Percentiles rank a stretch among this genome's conserved stretches.
Conservation (phyloP, 352 stramenopile species). For the Globisporangium middletonii region DNA sequence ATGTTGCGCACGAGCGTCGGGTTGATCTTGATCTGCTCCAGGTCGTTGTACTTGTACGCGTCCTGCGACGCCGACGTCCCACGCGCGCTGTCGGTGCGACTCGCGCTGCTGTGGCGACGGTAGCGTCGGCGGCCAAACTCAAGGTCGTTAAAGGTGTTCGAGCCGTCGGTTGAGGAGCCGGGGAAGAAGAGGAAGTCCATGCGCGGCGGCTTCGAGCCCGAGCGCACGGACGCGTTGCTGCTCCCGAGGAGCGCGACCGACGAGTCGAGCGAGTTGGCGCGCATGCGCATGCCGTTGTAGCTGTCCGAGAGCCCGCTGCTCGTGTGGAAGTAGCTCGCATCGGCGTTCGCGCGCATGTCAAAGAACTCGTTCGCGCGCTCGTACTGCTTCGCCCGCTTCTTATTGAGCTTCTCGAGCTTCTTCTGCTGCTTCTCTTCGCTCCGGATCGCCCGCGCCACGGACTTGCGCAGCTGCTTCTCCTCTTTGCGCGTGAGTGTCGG, state of each 20-base stretch:
- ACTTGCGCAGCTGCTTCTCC: slow-evolving; percentile 29
- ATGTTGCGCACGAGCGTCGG: slow-evolving; percentile 41
- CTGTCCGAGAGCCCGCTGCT: slow-evolving; percentile 8
- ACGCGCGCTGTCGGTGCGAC: background rate
- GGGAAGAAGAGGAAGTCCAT: slow-evolving; percentile 63
- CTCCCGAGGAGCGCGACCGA: background rate
- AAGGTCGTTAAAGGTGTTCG: slow-evolving; percentile 22
- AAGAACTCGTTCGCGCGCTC: slow-evolving; percentile 15
- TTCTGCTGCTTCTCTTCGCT: slow-evolving; percentile 29
- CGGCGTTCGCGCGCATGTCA: slow-evolving; percentile 1
- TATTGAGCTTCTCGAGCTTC: slow-evolving; percentile 22
- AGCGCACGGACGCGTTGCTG: background rate
- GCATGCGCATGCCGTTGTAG: slow-evolving; percentile 11
- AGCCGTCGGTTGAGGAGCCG: slow-evolving; percentile 30
- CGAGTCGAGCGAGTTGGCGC: background rate
- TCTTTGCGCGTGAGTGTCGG: slow-evolving; percentile 16
- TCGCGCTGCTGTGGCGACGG: slow-evolving; percentile 6
- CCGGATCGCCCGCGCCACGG: slow-evolving; percentile 17
- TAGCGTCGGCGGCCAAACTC: slow-evolving; percentile 21
- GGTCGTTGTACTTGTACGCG: too few relatives aligned
- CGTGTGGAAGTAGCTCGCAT: background rate
- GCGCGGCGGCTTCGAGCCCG: slow-evolving; percentile 9
- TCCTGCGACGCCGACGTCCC: background rate
- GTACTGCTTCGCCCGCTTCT: slow-evolving; percentile 13
- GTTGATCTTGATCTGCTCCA: slow-evolving; percentile 20